Conservation (phyloP, 371 early-diverging fungal species). For the Mucor irregularis region DNA sequence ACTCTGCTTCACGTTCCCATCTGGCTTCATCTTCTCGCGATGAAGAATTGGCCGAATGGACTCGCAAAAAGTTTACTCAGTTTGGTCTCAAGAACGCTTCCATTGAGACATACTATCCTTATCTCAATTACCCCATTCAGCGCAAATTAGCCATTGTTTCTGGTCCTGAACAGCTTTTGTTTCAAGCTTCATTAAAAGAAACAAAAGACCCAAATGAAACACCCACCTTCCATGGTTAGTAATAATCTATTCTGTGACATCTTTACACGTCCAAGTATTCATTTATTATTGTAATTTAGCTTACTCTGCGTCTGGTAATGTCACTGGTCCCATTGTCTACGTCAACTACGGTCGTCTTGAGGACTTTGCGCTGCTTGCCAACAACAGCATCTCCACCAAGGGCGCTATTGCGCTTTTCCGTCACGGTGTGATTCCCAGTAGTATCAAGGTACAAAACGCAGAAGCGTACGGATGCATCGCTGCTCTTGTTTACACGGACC, state of each 20-base stretch:
- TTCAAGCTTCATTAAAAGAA: conserved; percentile 57
- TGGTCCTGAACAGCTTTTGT: conserved; percentile 44
- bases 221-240: conserved; percentile 62
- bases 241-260: not conserved
- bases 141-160: conserved; percentile 57
- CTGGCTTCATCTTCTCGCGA: conserved; percentile 52
- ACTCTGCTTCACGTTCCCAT: conserved; percentile 56
- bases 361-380: conserved; percentile 56
- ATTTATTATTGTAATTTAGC: conserved; percentile 14
- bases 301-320: conserved; percentile 64
- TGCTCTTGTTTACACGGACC: conserved; percentile 64
- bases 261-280: not conserved
- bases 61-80: conserved; percentile 46
- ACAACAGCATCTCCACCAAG: conserved; percentile 39
- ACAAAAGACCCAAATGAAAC: conserved; percentile 46
- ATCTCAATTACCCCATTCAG: conserved; percentile 56
- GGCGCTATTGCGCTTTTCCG: conserved; percentile 63
- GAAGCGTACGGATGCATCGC: conserved; percentile 59
- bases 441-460: conserved; percentile 65
- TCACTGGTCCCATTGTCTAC: conserved; percentile 63
- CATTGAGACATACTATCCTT: conserved; percentile 62
- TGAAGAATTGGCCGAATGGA: conserved; percentile 55
- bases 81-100: conserved; percentile 54
- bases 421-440: conserved; percentile 60
- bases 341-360: conserved; percentile 64